These are phyloP conservation scores for Letharia columbiana DNA, from an alignment of 495 filamentous ascomycete species.

Conservation along the genomic window DNA sequence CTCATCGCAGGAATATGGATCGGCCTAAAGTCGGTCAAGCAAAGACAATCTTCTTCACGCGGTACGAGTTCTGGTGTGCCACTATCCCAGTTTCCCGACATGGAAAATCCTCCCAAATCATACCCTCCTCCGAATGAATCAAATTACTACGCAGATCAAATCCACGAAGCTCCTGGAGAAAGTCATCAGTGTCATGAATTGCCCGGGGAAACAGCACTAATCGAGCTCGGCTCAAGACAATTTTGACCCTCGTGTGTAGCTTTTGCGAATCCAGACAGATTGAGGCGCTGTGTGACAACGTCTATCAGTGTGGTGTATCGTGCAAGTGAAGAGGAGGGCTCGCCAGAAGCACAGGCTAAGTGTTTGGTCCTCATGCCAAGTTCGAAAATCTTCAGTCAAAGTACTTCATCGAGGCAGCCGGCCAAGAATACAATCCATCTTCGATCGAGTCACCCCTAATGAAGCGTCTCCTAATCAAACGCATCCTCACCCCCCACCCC, in stretches of 20 bases:
- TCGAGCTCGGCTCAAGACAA: background rate
- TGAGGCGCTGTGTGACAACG: too few species aligned
- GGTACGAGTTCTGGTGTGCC: background rate
- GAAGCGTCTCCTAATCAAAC: background rate
- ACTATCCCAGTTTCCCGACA: background rate
- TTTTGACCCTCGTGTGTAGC: background rate
- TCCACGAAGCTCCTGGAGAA: background rate
- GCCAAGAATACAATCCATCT: background rate
- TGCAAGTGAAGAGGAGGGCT: background rate
- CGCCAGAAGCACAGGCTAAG: too few species aligned
- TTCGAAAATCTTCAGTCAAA: background rate
- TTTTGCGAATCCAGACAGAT: background rate
- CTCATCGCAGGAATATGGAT: slow-evolving; percentile 2
- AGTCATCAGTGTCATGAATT: background rate
- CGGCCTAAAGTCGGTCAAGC: background rate
- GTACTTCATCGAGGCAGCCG: background rate
- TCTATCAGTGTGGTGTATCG: background rate
- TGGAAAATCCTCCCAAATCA: background rate
- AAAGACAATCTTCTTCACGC: background rate
- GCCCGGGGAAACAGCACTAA: background rate
- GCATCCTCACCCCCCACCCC: background rate
- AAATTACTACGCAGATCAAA: background rate
- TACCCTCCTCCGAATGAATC: background rate
- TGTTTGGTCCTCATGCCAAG: too few species aligned
- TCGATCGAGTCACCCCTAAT: background rate